Conservation (phyloP, 176 grass and related monocot species). For the Aegilops tauschii region DNA sequence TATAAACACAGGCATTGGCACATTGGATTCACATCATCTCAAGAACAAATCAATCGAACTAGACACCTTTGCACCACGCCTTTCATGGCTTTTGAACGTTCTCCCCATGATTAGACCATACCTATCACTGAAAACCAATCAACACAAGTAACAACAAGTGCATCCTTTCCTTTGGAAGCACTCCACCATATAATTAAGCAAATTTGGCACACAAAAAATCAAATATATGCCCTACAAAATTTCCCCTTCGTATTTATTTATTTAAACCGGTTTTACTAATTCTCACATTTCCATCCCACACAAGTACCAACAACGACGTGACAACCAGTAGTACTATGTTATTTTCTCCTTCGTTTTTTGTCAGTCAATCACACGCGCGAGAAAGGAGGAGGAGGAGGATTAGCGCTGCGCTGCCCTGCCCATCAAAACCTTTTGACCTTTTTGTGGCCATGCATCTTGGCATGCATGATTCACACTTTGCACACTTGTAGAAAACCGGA, state of each 20-base stretch:
- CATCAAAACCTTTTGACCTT: neutral
- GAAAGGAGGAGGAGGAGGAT: too few species aligned
- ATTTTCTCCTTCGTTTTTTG: neutral
- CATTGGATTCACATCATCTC: neutral
- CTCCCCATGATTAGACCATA: neutral
- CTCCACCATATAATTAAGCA: neutral
- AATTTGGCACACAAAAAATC: too few species aligned
- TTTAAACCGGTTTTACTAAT: neutral
- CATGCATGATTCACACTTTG: slow-evolving; percentile 7
- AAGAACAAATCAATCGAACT: neutral
- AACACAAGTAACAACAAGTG: neutral
- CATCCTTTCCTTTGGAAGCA: neutral
- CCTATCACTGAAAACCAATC: neutral
- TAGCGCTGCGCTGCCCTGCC: too few species aligned
- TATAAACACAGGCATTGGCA: neutral
- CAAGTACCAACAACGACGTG: neutral
- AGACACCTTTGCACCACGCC: neutral
- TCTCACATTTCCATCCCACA: neutral
- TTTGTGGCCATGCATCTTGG: neutral
- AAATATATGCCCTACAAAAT: neutral
- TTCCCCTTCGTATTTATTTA: neutral
- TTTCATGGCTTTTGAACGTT: neutral
- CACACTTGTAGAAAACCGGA: slow-evolving; percentile 21
- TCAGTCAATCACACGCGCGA: neutral
- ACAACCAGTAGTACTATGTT: neutral